phyloP scores from a whole-genome alignment of 2,329 filamentous ascomycete species.

The Cryphonectria carpinicola region DNA sequence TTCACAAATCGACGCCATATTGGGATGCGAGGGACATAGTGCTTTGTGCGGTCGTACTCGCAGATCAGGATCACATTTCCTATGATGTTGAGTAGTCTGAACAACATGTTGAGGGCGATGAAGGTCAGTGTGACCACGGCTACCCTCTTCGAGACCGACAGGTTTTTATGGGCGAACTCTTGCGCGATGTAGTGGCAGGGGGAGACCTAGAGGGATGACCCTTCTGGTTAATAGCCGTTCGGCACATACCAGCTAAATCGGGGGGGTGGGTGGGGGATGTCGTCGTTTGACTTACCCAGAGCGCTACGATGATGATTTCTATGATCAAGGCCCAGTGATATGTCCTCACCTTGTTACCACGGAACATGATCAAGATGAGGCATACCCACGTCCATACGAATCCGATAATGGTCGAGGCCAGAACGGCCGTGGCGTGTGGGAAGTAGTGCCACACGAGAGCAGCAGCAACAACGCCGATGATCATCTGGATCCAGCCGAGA shows the following conservation, averaged over 20 bases:
- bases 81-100: slow-evolving; percentile 44
- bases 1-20: slow-evolving; percentile 34
- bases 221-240: slow-evolving; percentile 31
- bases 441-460: slow-evolving; percentile 43
- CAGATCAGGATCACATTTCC: slow-evolving; percentile 44
- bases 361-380: slow-evolving; percentile 40
- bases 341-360: slow-evolving; percentile 42
- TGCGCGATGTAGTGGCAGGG: slow-evolving; percentile 36
- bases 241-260: slow-evolving; percentile 8
- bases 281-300: slow-evolving; percentile 34
- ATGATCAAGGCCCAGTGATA: slow-evolving; percentile 45
- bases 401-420: slow-evolving; percentile 43
- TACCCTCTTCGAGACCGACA: background rate
- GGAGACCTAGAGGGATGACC: slow-evolving; percentile 31
- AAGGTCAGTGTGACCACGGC: slow-evolving; percentile 25
- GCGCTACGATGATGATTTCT: slow-evolving; percentile 41
- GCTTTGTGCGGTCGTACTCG: slow-evolving; percentile 45
- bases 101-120: slow-evolving; percentile 36
- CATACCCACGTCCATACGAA: slow-evolving; percentile 44
- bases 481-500: slow-evolving; percentile 44
- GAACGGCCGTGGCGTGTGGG: slow-evolving; percentile 35
- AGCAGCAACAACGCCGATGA: slow-evolving; percentile 39
- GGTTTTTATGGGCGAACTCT: slow-evolving; percentile 13
- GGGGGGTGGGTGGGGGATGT: slow-evolving; percentile 17
- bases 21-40: slow-evolving; percentile 39